These are phyloP conservation scores for Colletotrichum somersetense DNA, from an alignment of 2,329 filamentous ascomycete species.

Conservation along the genomic window DNA sequence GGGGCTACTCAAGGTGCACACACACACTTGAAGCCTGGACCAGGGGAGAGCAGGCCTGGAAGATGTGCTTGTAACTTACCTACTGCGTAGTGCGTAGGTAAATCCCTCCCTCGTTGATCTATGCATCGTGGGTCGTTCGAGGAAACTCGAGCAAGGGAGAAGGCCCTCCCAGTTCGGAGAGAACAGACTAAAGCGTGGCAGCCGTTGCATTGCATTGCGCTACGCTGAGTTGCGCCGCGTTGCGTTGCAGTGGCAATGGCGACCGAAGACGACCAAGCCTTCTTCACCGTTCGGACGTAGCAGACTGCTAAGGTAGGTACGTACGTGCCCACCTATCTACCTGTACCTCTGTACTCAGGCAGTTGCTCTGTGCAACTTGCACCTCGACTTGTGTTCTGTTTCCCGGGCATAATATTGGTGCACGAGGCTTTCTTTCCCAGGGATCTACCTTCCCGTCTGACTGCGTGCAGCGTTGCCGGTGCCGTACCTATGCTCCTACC, in stretches of 20 bases:
- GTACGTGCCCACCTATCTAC: no score
- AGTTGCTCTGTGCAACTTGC: neutral
- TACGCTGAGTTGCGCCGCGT: neutral
- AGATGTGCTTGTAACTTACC: neutral
- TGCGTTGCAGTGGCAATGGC: slow-evolving; percentile 4
- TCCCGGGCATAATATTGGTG: neutral
- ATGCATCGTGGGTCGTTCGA: slow-evolving; percentile 5
- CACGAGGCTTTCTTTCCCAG: slow-evolving; percentile 1
- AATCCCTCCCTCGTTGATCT: slow-evolving; percentile 9
- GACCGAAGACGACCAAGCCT: no score
- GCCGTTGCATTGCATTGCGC: neutral
- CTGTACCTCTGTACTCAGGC: no score
- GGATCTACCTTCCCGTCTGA: slow-evolving; percentile 5
- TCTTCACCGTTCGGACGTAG: no score
- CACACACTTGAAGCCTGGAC: slow-evolving; percentile 18
- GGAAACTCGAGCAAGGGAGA: neutral
- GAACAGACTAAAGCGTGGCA: slow-evolving; percentile 3
- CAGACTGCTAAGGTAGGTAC: no score
- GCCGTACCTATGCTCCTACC: neutral
- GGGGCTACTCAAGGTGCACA: neutral
- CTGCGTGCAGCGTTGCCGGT: slow-evolving; percentile 1
- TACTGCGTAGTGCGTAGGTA: no score
- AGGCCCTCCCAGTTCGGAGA: neutral
- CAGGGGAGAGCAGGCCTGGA: neutral
- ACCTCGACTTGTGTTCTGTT: neutral